Evolutionary conservation across 768 basidiomycete species (phyloP), one percentile per base, ranked within the genome.

Genomic region (Boletus sp.): DNA sequence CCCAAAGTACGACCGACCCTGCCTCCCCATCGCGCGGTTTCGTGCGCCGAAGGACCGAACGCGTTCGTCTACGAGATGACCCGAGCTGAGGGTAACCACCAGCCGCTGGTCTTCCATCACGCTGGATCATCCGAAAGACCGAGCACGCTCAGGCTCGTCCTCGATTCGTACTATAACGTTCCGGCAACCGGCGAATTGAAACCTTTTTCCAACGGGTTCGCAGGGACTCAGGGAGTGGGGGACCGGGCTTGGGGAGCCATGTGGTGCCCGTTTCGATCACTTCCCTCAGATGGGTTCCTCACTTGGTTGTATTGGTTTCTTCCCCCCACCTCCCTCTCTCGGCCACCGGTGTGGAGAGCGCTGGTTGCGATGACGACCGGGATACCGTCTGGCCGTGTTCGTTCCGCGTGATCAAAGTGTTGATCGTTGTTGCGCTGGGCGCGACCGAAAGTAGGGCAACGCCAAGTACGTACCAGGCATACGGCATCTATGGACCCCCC

Each of bases 281-380:
- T 15, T 46, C 17, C 45, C 45, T 29, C n/a, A n/a, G 28, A 46
- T 47, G 29, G 47, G 32, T 30, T 44, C 29, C 24, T 40, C 35
- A 20, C 33, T 20, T 15, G 24, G n/a, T 28, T 29, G 29, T 30
- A 46, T 32, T 9, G 12, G 54, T 35, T 30, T 37, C 15, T 24
- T 8, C 20, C 39, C 33, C 17, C 12, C 35, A 37, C 50, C 18
- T 55, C 20, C 12, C 51, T 37, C 35, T 48, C 8, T 47, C 61
- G 51, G 65, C 52, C 54, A 64, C 55, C 57, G 46, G 41, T 35
- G 15, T 46, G 48, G 45, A 35, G 35, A 37, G 30, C 5, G 14
- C 37, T 47, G 36, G 69, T 71, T 51, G 58, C 61, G 69, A 71
- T 71, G 69, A 55, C 67, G 69, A 64, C 70, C 68, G 53, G 70